phyloP scores from a whole-genome alignment of 305 asterid genomes.

The Fraxinus latifolia region DNA sequence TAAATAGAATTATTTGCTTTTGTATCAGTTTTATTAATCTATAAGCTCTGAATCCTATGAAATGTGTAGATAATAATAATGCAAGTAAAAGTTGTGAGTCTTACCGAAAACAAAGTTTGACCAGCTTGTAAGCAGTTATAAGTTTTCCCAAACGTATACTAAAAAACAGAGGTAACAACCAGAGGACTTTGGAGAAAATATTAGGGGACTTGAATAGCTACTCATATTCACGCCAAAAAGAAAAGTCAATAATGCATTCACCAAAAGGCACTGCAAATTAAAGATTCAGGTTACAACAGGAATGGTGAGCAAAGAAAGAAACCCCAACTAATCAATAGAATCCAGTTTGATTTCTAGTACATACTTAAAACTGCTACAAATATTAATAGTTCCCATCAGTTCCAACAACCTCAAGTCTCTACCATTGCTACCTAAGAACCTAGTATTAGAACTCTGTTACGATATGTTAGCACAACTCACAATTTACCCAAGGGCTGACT shows the following conservation, averaged over 20 bases:
- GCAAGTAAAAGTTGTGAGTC: not conserved
- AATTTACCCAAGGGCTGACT: not conserved
- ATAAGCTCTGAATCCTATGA: not conserved
- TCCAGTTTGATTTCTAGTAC: not conserved
- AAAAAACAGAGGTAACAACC: not conserved
- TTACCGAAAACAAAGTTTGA: not conserved
- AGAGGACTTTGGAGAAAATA: not conserved
- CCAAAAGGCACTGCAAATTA: not conserved
- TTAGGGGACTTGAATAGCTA: not conserved
- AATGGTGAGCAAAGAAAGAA: not conserved
- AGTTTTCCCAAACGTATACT: not conserved
- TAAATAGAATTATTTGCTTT: not conserved
- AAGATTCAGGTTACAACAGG: not conserved
- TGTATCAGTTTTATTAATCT: not conserved
- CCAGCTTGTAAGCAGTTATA: not conserved
- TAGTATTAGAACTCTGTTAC: slow-evolving; percentile 6
- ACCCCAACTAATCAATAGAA: slow-evolving; percentile 3
- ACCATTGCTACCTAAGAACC: slow-evolving; percentile 18
- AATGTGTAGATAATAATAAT: not conserved
- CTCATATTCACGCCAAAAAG: not conserved
- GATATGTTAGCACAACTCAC: slow-evolving; percentile 20
- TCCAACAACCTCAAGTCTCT: slow-evolving; percentile 1
- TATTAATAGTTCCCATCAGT: slow-evolving; percentile 11
- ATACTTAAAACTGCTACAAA: slow-evolving; percentile 16
- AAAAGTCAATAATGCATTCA: not conserved